Evolutionary conservation across 495 filamentous ascomycete genomes (phyloP).

Genomic region (Apodospora peruviana): DNA sequence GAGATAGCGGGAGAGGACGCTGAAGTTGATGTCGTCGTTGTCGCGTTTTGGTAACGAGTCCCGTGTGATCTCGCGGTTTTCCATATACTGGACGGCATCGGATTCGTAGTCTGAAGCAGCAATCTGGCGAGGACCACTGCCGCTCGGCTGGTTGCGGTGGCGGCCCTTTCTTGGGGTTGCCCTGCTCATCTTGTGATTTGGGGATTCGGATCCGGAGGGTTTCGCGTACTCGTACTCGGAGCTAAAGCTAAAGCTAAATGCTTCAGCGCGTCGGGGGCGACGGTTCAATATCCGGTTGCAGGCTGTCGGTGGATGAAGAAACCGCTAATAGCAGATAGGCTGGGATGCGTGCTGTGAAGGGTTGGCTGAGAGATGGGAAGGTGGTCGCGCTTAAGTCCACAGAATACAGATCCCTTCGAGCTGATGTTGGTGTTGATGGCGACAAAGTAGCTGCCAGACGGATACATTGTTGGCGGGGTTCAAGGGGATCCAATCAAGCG

Average conservation of each 20-base stretch:
- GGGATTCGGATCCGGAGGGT: constrained; percentile 6
- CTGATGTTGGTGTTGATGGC: too few species aligned
- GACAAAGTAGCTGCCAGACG: too few species aligned
- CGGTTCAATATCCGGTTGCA: not conserved
- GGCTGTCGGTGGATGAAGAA: not conserved
- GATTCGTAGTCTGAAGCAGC: constrained; percentile 63
- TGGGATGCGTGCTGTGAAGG: not conserved
- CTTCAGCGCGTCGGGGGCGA: not conserved
- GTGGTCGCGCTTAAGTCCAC: too few species aligned
- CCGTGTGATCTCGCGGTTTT: constrained; percentile 18
- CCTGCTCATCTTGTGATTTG: constrained; percentile 15
- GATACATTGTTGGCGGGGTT: too few species aligned
- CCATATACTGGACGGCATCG: constrained; percentile 38
- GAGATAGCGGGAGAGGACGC: constrained; percentile 70
- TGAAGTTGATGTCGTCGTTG: constrained; percentile 77
- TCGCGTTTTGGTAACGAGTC: constrained; percentile 44
- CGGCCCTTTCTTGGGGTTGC: constrained; percentile 30
- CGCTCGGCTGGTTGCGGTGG: constrained; percentile 33
- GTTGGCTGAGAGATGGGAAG: not conserved
- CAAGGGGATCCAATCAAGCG: too few species aligned
- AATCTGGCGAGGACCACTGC: constrained; percentile 18
- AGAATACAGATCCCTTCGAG: too few species aligned
- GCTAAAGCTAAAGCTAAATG: not conserved
- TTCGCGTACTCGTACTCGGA: not conserved
- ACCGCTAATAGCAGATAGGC: not conserved